phyloP scores from a whole-genome alignment of 108 stramenopile species.

The Tribonema minus region DNA sequence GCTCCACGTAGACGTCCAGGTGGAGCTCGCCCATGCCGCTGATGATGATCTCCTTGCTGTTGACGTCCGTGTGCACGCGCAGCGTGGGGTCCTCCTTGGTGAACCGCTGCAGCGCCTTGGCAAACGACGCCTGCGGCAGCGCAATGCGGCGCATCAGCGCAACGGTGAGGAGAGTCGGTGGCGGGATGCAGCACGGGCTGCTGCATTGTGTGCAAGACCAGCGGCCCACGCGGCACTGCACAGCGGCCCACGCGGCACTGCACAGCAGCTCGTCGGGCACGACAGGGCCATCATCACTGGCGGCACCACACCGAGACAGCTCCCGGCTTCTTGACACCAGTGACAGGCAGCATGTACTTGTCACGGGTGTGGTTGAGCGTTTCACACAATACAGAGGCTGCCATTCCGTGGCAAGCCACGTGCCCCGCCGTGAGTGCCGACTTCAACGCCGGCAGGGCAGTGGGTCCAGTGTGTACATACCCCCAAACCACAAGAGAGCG shows the following conservation, averaged over 20 bases:
- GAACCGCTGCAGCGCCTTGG: constrained; percentile 89
- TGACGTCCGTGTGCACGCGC: constrained; percentile 77
- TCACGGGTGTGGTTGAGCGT: not conserved
- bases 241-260: not conserved
- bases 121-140: constrained; percentile 18
- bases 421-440: not conserved
- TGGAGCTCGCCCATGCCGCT: constrained; percentile 99
- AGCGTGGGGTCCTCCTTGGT: constrained; percentile 97
- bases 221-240: not conserved
- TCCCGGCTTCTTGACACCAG: too few relatives aligned
- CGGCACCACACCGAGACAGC: not conserved
- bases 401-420: not conserved
- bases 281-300: not conserved
- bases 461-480: too few relatives aligned
- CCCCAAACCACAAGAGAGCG: too few relatives aligned
- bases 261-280: not conserved
- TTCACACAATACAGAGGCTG: not conserved
- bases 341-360: too few relatives aligned
- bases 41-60: constrained; percentile 93
- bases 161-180: constrained; percentile 38
- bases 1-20: constrained; percentile 96
- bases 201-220: not conserved
- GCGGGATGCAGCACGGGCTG: not conserved
- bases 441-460: not conserved
- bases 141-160: not conserved